A percentile compares a stretch with the other conserved stretches of the same genome.
Evolutionary conservation across 441 rosid genomes (phyloP).

Genomic region (Jatropha multifida): DNA sequence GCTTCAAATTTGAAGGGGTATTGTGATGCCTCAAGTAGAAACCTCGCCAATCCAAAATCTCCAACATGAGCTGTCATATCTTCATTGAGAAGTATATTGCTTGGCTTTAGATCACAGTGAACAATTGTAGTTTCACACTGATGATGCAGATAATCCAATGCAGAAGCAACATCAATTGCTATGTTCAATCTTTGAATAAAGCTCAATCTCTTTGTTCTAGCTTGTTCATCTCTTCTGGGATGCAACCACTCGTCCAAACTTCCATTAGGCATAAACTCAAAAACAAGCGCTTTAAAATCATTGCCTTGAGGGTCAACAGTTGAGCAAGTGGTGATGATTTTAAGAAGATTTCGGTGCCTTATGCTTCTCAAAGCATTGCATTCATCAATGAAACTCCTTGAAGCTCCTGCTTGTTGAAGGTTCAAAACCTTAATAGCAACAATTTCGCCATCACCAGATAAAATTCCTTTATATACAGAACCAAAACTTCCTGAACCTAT

Average conservation of each 20-base stretch:
- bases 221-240: constrained; percentile 5
- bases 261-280: constrained; percentile 45
- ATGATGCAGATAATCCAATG: constrained; percentile 52
- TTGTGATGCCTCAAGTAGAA: constrained; percentile 26
- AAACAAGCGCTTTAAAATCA: constrained; percentile 45
- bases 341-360: constrained; percentile 42
- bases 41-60: constrained; percentile 38
- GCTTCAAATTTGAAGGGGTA: constrained; percentile 18
- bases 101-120: constrained; percentile 33
- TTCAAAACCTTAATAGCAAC: constrained; percentile 43
- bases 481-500: constrained; percentile 50
- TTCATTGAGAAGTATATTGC: constrained; percentile 28
- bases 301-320: constrained; percentile 34
- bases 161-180: constrained; percentile 44
- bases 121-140: constrained; percentile 33
- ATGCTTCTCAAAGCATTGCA: constrained; percentile 35
- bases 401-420: constrained; percentile 41
- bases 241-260: constrained; percentile 40
- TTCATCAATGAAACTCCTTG: constrained; percentile 44
- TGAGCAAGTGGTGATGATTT: constrained; percentile 34
- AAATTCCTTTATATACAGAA: constrained; percentile 38
- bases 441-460: constrained; percentile 4
- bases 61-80: constrained; percentile 31
- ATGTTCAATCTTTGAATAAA: constrained; percentile 36
- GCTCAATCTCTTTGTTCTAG: constrained; percentile 19